Base-by-base conservation (phyloP, 306 rosid genomes). In the Hippophae gyantsensis region DNA sequence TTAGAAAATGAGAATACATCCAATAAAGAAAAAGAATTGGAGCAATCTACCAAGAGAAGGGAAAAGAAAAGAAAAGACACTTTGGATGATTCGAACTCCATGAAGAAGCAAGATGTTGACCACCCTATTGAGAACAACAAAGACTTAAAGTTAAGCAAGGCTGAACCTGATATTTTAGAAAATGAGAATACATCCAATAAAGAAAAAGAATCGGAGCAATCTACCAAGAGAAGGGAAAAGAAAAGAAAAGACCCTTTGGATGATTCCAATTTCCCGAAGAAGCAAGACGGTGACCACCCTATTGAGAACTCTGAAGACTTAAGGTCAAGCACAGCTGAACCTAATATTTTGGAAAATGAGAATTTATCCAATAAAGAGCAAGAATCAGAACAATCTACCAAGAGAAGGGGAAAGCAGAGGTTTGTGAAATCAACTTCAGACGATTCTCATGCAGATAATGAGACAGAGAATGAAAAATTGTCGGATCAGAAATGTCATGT, bases 111-210 rank as follows among this genome's bases (percentile, higher is more conserved):
- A 18, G 23, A 18, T 18, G 23, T 18, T 18, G 23, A 18, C 23
- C 23, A 18, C 23, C 23, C 23, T 18, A 18, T 18, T 18, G 23
- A 18, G 23, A 18, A 18, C 23, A 18, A 18, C 23, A 18, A 80
- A 54, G 71, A 61, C 45, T 47, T 58, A 54, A 62, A 58, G 73
- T 68, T 81, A 42, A 76, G 58, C 69, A 58, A 59, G 18, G 67
- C 70, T 69, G 84, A 76, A 61, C 71, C 68, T 53, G 77, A 73
- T 64, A 70, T 62, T 79, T 54, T 81, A 77, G 76, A 74, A 6
- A 23, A 65, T 46, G 72, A 62, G 58, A 80, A 78, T 54, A 74
- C 73, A 72, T 74, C 47, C 61, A 65, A 48, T 42, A 47, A 42
- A 43, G 65, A 81, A 52, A 51, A 62, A 67, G 74, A 73, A 70